Evolutionary conservation across 139 green algal species (phyloP), one percentile per base, ranked within the genome.

Genomic region (Mesotaenium endlicherianum): DNA sequence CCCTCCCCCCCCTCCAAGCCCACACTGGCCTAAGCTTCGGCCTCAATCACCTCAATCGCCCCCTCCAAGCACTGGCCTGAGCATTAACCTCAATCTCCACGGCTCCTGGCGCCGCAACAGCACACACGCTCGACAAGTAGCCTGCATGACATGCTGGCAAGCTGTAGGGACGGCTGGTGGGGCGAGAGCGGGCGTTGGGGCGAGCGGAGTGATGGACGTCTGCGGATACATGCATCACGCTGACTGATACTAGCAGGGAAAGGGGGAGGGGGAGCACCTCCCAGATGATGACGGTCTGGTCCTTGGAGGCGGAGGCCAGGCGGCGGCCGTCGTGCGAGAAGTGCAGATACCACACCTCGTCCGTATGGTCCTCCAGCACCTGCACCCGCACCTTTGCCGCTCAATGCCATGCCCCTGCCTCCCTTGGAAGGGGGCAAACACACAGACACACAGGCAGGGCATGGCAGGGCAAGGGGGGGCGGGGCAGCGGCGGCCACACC

Each of bases 271-370:
- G 26, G 30, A 6, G 6, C 2, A 87, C 86, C 1, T 89, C 49
- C 92, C 90, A 97, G 1, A 97, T 79, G 1, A 85, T 82, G n/a
- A 81, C 78, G 1, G 70, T 36, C 11, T 64, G 43, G 86, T 91
- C 91, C 90, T 95, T 96, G 26, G 88, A 93, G 0, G 89, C 92
- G 0, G 91, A 91, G 1, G 94, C 95, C n/a, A 98, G 88, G 83
- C 89, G 88, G 6, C 75, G 86, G 42, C 94, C 94, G 47, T 87
- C 71, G 81, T 95, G 91, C 3, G 88, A 94, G 88, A 98, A 97
- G n/a, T 90, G 82, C 36, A 98, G 59, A 79, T 96, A 93, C 95
- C 95, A 98, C 70, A 98, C 94, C 91, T 98, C 95, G 40, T 97
- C 94, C 0, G 26, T 89, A 79, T 98, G 95, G 36, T 84, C 90